Base-by-base conservation (phyloP, 495 filamentous ascomycete species). In the Lasiosphaeria hispida region DNA sequence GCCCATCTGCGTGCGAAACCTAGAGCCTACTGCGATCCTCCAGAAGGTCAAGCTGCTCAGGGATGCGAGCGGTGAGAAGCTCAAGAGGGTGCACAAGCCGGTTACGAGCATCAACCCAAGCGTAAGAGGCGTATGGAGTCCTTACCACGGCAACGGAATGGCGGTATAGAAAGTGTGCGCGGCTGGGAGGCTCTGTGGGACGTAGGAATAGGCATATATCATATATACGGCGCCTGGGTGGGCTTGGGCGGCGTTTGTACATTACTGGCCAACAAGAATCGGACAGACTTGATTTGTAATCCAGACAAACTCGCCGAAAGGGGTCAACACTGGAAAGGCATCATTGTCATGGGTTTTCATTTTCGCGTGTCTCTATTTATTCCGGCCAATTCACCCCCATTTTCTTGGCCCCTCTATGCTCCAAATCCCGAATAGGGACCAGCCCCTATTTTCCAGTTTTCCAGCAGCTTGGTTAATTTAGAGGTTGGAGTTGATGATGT, bases 81-180 rank as follows among this genome's bases (percentile, higher is more conserved):
- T 88, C 61, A 90, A 83, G 78, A 83, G 76, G 68, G 79, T 86
- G 57, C 90, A 80, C 70, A 96, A 93, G 80, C 86, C 90, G 7
- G 87, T 98, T 18, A 82, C 77, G 54, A 93, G 89, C 82, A 76
- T 88, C 70, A 97, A 94, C 71, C 86, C 92, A 73, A 92, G 91
- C 75, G 91, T 97, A 11, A 86, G 94, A 77, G 94, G 94, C 57
- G 84, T 97, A 60, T 98, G 93, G 92, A 88, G 85, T 77, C 92
- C 92, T 41, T 96, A 89, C 70, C 94, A 97, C 72, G 91, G 92
- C 56, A 67, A 71, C 11, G 76, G 76, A 7, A 69, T 78, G 72
- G 43, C 49, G 50, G 72, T 80, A 63, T 80, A 70, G 59, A 38
- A 40, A 44, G 37, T 17, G 43, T 1, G 18, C 4, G 57, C 1